These are phyloP conservation scores for Fagopyrum esculentum DNA, from an alignment of 148 eudicot species.

Conservation along the genomic window DNA sequence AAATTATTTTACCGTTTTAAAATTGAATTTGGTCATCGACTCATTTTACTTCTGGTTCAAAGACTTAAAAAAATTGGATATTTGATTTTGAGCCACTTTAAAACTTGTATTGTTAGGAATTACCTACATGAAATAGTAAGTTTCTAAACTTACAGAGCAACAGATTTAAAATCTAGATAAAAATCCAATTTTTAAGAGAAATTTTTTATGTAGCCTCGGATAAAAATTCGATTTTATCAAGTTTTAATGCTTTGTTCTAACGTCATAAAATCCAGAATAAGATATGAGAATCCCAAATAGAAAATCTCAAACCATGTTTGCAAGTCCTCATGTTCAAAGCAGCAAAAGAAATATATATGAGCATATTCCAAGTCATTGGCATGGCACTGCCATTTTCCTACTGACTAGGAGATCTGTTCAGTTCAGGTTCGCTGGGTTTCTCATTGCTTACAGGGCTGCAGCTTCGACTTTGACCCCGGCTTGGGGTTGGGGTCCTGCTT, in stretches of 20 bases:
- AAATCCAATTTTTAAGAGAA: not conserved
- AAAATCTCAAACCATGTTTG: not conserved
- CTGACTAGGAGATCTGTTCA: not conserved
- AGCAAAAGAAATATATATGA: not conserved
- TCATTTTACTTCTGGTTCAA: too few relatives aligned
- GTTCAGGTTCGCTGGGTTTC: constrained; percentile 21
- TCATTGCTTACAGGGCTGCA: constrained; percentile 21
- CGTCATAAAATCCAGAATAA: not conserved
- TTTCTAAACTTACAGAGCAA: not conserved
- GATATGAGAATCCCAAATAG: not conserved
- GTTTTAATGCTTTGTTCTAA: too few relatives aligned
- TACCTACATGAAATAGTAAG: too few relatives aligned
- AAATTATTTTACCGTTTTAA: too few relatives aligned
- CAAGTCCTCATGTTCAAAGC: not conserved
- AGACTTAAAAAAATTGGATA: too few relatives aligned
- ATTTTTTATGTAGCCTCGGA: too few relatives aligned
- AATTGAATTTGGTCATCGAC: too few relatives aligned
- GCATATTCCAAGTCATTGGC: not conserved
- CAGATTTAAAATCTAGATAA: too few relatives aligned
- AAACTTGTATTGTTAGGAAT: too few relatives aligned
- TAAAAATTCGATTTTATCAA: too few relatives aligned
- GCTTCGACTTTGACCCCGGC: constrained; percentile 18
- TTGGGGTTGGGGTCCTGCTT: not conserved
- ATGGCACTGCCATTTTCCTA: not conserved
- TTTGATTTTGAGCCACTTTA: too few relatives aligned